Conservation (phyloP, 2,329 filamentous ascomycete genomes). For the Bipolaris cookei region DNA sequence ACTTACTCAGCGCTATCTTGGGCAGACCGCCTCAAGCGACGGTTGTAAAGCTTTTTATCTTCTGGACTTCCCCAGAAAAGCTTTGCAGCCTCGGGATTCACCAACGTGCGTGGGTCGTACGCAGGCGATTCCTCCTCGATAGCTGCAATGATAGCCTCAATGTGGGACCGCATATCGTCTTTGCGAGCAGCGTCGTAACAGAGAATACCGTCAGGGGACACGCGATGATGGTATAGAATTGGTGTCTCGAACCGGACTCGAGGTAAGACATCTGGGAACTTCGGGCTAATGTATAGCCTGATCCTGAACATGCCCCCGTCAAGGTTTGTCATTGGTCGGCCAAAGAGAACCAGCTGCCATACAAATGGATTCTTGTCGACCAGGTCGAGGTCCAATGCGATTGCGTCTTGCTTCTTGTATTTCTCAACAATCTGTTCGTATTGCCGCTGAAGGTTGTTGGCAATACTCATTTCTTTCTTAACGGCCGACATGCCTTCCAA, state of each 20-base stretch:
- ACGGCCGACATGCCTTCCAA: slow-evolving; percentile 68
- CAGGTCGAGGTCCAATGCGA: slow-evolving; percentile 76
- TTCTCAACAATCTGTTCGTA: slow-evolving; percentile 80
- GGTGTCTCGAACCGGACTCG: slow-evolving; percentile 79
- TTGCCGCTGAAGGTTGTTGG: slow-evolving; percentile 82
- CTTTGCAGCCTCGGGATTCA: slow-evolving; percentile 84
- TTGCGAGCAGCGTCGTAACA: slow-evolving; percentile 74
- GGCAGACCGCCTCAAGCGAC: slow-evolving; percentile 78
- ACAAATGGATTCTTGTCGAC: slow-evolving; percentile 85
- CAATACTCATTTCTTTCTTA: slow-evolving; percentile 73
- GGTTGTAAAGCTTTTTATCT: slow-evolving; percentile 83
- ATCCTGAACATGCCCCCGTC: slow-evolving; percentile 87
- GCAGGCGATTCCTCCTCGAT: slow-evolving; percentile 88
- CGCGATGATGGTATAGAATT: slow-evolving; percentile 81
- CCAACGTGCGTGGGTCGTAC: slow-evolving; percentile 87
- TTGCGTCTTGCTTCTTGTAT: slow-evolving; percentile 72
- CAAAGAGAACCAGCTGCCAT: slow-evolving; percentile 89
- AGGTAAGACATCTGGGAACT: slow-evolving; percentile 88
- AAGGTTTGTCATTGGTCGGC: slow-evolving; percentile 88
- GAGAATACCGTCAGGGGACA: slow-evolving; percentile 78
- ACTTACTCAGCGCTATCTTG: slow-evolving; percentile 59
- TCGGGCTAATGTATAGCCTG: slow-evolving; percentile 77
- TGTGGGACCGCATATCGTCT: slow-evolving; percentile 82
- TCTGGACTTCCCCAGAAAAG: slow-evolving; percentile 83
- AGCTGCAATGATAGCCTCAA: slow-evolving; percentile 79